phyloP scores from a whole-genome alignment of 2,329 filamentous ascomycete species.

The Septoria petroselini region DNA sequence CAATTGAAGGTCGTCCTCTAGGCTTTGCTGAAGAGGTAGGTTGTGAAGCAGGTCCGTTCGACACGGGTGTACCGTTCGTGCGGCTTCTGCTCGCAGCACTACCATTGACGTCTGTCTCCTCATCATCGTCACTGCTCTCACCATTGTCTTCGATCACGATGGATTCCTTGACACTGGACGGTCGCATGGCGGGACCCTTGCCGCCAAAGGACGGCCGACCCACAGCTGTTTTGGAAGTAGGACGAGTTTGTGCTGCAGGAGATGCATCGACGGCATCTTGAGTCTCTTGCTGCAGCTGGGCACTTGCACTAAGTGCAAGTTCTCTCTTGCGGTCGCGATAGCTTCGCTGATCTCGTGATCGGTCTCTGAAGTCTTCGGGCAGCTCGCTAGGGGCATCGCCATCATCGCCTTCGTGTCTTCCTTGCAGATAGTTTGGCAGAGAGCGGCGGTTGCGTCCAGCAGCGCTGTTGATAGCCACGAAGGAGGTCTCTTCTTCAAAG shows the following conservation, averaged over 20 bases:
- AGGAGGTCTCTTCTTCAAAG: constrained; percentile 17
- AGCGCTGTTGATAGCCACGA: constrained; percentile 22
- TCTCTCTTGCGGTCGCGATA: constrained; percentile 11
- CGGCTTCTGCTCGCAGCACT: constrained; percentile 43
- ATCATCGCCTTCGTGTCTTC: constrained; percentile 42
- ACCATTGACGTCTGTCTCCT: constrained; percentile 54
- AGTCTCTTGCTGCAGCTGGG: constrained; percentile 20
- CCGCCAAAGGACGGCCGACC: constrained; percentile 28
- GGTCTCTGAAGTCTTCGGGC: constrained; percentile 43
- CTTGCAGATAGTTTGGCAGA: constrained; percentile 42
- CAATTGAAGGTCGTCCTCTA: constrained; percentile 17
- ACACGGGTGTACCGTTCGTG: constrained; percentile 3
- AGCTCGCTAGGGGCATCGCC: constrained; percentile 44
- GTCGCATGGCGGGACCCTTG: constrained; percentile 35
- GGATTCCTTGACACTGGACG: constrained; percentile 33
- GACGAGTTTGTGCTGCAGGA: neutral
- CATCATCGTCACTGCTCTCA: constrained; percentile 23
- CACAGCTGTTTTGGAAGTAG: constrained; percentile 2
- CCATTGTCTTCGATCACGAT: constrained; percentile 37
- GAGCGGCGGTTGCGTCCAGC: constrained; percentile 22
- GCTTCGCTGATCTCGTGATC: constrained; percentile 21
- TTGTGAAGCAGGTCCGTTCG: neutral
- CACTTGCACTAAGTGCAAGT: constrained; percentile 10
- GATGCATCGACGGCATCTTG: constrained; percentile 10
- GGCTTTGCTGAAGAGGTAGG: constrained; percentile 14